Conservation (phyloP, 352 stramenopile species). For the Globisporangium rhizosaccharum region DNA sequence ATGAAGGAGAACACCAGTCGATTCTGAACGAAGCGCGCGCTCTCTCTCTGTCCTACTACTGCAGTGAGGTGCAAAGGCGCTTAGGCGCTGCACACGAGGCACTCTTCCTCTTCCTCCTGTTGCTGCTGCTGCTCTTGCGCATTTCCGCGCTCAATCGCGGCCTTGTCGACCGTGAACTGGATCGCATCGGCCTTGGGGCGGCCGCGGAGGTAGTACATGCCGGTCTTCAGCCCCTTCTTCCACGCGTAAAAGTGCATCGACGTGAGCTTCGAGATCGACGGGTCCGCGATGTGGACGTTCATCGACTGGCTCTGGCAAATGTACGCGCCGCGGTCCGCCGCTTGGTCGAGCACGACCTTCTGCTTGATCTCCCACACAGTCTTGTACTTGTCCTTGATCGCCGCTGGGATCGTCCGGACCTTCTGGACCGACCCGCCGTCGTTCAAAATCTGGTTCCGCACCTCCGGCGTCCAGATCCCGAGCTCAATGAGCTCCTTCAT, state of each 20-base stretch:
- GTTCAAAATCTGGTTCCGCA: conserved; percentile 98
- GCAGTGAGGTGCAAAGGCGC: background rate
- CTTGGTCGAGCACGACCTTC: conserved; percentile 95
- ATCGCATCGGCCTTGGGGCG: conserved; percentile 98
- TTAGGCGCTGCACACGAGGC: conserved; percentile 73
- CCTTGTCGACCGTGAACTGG: conserved; percentile 99
- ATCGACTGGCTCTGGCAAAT: conserved; percentile 98
- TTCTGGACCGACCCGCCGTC: conserved; percentile 96
- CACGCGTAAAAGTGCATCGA: conserved; percentile 99
- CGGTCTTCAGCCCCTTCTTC: conserved; percentile 99
- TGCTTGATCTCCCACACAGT: conserved; percentile 99
- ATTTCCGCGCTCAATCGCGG: conserved; percentile 50
- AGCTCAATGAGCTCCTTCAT: conserved; percentile 95
- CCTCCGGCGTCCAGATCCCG: conserved; percentile 95
- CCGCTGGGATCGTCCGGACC: conserved; percentile 69
- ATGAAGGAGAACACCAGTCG: too few species aligned
- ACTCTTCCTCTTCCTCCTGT: conserved; percentile 60
- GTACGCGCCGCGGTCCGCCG: conserved; percentile 96
- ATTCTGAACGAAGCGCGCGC: too few species aligned
- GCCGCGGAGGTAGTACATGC: conserved; percentile 99
- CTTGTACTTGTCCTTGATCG: conserved; percentile 97
- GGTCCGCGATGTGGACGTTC: conserved; percentile 99
- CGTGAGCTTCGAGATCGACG: conserved; percentile 97
- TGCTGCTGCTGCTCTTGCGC: conserved; percentile 13
- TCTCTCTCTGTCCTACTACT: too few species aligned